phyloP scores from a whole-genome alignment of 202 grass and related monocot species.

The Musa balbisiana region DNA sequence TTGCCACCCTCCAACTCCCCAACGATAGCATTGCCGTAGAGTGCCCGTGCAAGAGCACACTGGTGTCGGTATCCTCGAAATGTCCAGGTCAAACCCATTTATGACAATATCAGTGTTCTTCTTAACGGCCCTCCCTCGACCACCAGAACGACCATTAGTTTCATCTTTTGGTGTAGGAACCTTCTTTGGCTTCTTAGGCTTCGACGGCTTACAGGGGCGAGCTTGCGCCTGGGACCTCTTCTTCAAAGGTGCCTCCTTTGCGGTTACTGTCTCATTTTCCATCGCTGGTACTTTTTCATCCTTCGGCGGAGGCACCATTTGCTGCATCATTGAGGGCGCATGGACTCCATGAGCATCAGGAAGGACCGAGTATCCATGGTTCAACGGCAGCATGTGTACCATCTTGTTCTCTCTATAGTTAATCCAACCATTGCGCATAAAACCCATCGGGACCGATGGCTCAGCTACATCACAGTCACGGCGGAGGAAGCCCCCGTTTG shows the following conservation, averaged over 20 bases:
- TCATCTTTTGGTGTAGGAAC: slow-evolving; percentile 19
- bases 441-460: background rate
- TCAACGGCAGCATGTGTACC: slow-evolving; percentile 17
- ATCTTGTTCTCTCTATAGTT: slow-evolving; percentile 16
- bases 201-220: slow-evolving; percentile 24
- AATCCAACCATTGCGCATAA: slow-evolving; percentile 15
- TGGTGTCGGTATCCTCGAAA: slow-evolving; percentile 56
- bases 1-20: slow-evolving; percentile 76
- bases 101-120: slow-evolving; percentile 44
- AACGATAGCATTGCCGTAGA: slow-evolving; percentile 63
- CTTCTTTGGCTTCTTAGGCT: slow-evolving; percentile 50
- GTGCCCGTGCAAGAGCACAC: slow-evolving; percentile 68
- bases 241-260: slow-evolving; percentile 25
- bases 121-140: slow-evolving; percentile 17
- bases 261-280: slow-evolving; percentile 10
- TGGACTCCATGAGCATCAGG: slow-evolving; percentile 12
- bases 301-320: slow-evolving; percentile 5
- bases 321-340: slow-evolving; percentile 26
- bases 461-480: slow-evolving; percentile 4
- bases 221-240: slow-evolving; percentile 17
- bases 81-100: slow-evolving; percentile 64
- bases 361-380: slow-evolving; percentile 26
- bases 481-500: slow-evolving; percentile 13
- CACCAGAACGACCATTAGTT: background rate
- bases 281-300: slow-evolving; percentile 16